Percentiles rank a stretch among this genome's conserved stretches.
Evolutionary conservation across 2,329 filamentous ascomycete species (phyloP).

Genomic region (Fusarium continuum): DNA sequence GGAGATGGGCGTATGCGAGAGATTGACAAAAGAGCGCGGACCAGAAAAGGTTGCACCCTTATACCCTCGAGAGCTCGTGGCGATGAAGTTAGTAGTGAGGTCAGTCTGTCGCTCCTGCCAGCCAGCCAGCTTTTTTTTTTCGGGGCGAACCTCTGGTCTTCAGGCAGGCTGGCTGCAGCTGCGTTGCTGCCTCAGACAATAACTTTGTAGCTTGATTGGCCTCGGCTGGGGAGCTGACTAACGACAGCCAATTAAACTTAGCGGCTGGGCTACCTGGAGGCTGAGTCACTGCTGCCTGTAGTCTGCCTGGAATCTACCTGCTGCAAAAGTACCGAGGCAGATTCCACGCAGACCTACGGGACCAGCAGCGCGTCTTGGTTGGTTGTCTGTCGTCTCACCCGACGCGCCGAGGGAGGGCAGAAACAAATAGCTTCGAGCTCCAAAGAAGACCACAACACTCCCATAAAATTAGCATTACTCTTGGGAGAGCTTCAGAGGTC

Average conservation of each 20-base stretch:
- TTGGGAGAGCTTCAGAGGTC: no score
- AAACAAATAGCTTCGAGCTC: not conserved
- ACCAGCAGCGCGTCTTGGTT: constrained; percentile 31
- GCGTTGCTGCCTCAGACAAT: constrained; percentile 51
- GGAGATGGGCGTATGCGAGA: constrained; percentile 26
- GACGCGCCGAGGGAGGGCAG: not conserved
- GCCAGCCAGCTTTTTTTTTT: constrained; percentile 49
- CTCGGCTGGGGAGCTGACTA: constrained; percentile 35
- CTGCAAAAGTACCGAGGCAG: constrained; percentile 43
- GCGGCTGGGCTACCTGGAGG: constrained; percentile 28
- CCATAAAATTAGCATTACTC: no score
- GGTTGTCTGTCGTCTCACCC: no score
- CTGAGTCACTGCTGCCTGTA: constrained; percentile 46
- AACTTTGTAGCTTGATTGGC: constrained; percentile 46
- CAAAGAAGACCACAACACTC: not conserved
- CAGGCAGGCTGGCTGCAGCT: constrained; percentile 31
- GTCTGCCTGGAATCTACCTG: constrained; percentile 41
- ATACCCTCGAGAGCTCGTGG: constrained; percentile 41
- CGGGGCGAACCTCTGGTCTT: constrained; percentile 31
- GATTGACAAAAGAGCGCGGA: constrained; percentile 27
- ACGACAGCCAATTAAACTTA: constrained; percentile 44
- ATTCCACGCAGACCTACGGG: constrained; percentile 15
- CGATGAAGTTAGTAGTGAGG: constrained; percentile 42
- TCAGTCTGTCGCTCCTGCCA: constrained; percentile 35
- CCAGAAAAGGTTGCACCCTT: constrained; percentile 43